Percentiles rank a stretch among this genome's conserved stretches.
These are phyloP conservation scores for Verticillium tricorpus DNA, from an alignment of 2,329 filamentous ascomycete genomes.

Conservation along the genomic window DNA sequence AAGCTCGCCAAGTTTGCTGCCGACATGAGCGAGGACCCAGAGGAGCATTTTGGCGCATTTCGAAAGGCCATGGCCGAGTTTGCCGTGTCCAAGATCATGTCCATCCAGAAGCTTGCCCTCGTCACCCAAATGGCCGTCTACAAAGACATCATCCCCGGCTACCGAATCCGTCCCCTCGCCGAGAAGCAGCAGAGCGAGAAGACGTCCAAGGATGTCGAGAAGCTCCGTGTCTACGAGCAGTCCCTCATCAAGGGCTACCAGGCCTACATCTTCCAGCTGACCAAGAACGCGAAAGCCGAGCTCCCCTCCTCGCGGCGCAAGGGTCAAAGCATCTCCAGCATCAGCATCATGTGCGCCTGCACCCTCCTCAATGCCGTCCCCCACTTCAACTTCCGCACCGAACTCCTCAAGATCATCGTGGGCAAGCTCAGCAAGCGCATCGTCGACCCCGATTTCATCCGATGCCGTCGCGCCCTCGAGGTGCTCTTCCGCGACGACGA, in stretches of 20 bases:
- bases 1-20: slow-evolving; percentile 81
- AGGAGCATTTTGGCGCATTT: slow-evolving; percentile 79
- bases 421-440: slow-evolving; percentile 72
- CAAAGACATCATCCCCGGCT: slow-evolving; percentile 94
- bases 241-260: slow-evolving; percentile 82
- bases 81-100: slow-evolving; percentile 62
- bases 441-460: slow-evolving; percentile 70
- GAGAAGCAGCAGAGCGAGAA: slow-evolving; percentile 74
- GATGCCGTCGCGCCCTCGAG: slow-evolving; percentile 74
- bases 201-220: slow-evolving; percentile 86
- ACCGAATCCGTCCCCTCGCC: slow-evolving; percentile 78
- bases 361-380: slow-evolving; percentile 75
- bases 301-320: slow-evolving; percentile 29
- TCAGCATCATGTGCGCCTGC: slow-evolving; percentile 84
- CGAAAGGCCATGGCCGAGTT: slow-evolving; percentile 68
- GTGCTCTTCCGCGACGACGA: slow-evolving; percentile 82
- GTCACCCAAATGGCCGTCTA: slow-evolving; percentile 86
- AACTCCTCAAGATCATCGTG: slow-evolving; percentile 82
- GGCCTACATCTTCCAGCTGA: slow-evolving; percentile 72
- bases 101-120: slow-evolving; percentile 80
- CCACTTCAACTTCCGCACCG: slow-evolving; percentile 94
- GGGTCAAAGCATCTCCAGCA: slow-evolving; percentile 54
- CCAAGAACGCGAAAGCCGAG: slow-evolving; percentile 59
- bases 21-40: slow-evolving; percentile 83
- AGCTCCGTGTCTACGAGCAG: slow-evolving; percentile 80